Evolutionary conservation across 148 eudicot species (phyloP).

Genomic region (Rhododendron williamsianum): DNA sequence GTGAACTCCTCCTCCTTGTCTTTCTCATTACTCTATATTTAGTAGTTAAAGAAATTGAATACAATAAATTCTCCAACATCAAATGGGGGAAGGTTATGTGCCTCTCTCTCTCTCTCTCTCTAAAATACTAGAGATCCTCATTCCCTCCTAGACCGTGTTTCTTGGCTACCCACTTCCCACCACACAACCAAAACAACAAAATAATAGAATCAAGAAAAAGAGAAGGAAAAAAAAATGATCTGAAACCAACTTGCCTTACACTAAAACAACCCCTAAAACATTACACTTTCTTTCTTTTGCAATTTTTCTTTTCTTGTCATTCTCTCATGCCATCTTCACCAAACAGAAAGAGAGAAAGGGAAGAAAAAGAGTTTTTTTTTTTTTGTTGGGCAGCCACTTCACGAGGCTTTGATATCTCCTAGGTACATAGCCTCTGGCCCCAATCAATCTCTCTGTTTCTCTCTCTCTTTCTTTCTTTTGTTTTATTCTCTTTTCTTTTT

Average conservation of each 20-base stretch:
- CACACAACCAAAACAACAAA: conserved; percentile 21
- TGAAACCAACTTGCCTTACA: not conserved
- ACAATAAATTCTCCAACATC: not conserved
- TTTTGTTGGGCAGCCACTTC: not conserved
- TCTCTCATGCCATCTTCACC: conserved; percentile 10
- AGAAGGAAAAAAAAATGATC: not conserved
- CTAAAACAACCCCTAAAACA: not conserved
- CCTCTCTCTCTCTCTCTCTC: conserved; percentile 14
- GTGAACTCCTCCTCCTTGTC: not conserved
- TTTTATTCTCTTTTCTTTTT: not conserved
- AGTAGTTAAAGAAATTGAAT: conserved; percentile 7
- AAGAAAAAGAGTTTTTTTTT: not conserved
- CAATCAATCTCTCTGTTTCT: not conserved
- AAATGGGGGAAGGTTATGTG: not conserved
- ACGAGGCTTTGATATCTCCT: not conserved
- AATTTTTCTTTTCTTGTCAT: conserved; percentile 11
- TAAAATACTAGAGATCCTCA: conserved; percentile 47
- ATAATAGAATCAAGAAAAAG: not conserved
- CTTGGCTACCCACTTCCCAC: conserved; percentile 28
- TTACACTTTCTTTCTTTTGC: conserved; percentile 9
- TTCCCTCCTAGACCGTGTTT: conserved; percentile 38
- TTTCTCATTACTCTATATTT: not conserved
- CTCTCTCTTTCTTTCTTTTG: not conserved
- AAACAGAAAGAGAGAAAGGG: not conserved
- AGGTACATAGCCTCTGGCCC: not conserved